These are phyloP conservation scores for Ceriops tagal DNA, from an alignment of 345 rosid genomes.

Conservation along the genomic window DNA sequence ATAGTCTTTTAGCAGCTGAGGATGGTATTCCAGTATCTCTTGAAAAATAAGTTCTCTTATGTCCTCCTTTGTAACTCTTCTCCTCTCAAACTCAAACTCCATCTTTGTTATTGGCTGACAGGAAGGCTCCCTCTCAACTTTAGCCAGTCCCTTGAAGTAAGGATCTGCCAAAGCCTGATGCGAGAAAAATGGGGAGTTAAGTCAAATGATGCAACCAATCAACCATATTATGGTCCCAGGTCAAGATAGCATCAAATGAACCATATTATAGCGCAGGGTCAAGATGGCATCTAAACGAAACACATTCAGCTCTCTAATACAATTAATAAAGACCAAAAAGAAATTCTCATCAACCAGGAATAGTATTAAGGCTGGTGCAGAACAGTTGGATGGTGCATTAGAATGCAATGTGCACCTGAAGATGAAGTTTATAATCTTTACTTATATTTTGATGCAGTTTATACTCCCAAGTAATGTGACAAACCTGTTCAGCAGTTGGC, in stretches of 20 bases:
- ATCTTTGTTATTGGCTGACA: constrained; percentile 90
- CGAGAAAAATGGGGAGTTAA: constrained; percentile 7
- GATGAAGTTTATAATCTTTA: too few species aligned
- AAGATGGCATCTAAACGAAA: neutral
- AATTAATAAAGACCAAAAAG: neutral
- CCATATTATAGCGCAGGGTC: neutral
- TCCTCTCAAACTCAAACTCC: constrained; percentile 97
- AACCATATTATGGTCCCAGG: neutral
- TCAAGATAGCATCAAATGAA: neutral
- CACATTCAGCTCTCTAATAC: neutral
- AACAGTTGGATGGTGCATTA: too few species aligned
- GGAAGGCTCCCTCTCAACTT: constrained; percentile 90
- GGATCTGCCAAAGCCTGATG: constrained; percentile 82
- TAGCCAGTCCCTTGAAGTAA: constrained; percentile 84
- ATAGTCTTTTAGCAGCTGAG: constrained; percentile 80
- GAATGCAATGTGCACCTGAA: too few species aligned
- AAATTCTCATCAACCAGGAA: too few species aligned
- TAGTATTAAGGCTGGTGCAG: too few species aligned
- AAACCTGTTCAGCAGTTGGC: constrained; percentile 88
- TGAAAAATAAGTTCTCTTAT: constrained; percentile 77
- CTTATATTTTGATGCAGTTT: neutral
- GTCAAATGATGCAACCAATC: neutral
- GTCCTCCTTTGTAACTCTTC: constrained; percentile 89
- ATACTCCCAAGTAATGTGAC: neutral
- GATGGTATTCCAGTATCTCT: constrained; percentile 93